phyloP scores from a whole-genome alignment of 163 green algal species.

The Scenedesmus sp. region DNA sequence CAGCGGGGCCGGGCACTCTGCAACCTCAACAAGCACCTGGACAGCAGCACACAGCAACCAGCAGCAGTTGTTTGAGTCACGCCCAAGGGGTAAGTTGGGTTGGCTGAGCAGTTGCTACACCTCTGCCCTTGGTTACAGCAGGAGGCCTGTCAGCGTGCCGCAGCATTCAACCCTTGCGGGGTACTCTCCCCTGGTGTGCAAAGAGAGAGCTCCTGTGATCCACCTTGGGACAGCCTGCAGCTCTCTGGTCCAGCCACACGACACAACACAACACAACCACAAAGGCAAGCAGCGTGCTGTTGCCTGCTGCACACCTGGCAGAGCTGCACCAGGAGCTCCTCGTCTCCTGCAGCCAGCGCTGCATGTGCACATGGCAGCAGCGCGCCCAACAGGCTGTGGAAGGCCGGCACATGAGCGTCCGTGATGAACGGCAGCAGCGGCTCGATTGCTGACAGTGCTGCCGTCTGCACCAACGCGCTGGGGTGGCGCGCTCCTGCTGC shows the following conservation, averaged over 20 bases:
- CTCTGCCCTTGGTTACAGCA: not conserved
- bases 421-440: slow-evolving; percentile 59
- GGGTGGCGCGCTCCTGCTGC: slow-evolving; percentile 47
- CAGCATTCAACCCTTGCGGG: too few species aligned
- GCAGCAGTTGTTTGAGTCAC: not conserved
- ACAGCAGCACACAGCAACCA: not conserved
- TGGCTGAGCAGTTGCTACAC: not conserved
- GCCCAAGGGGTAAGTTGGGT: not conserved
- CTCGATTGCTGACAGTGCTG: slow-evolving; percentile 70
- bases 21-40: slow-evolving; percentile 69
- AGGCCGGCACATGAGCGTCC: slow-evolving; percentile 29
- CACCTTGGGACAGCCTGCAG: too few species aligned
- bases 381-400: slow-evolving; percentile 37
- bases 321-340: slow-evolving; percentile 61
- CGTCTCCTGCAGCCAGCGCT: slow-evolving; percentile 46
- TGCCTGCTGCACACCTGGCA: slow-evolving; percentile 60
- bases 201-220: too few species aligned
- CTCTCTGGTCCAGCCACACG: too few species aligned
- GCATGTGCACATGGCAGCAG: slow-evolving; percentile 52
- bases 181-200: too few species aligned
- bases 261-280: not conserved
- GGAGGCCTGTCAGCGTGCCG: not conserved
- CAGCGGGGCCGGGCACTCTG: slow-evolving; percentile 69
- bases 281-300: not conserved
- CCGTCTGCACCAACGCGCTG: slow-evolving; percentile 59